Percentiles rank a stretch among this genome's conserved stretches.
These are phyloP conservation scores for Hypoxylon intermedium DNA, from an alignment of 495 filamentous ascomycete species.

Conservation along the genomic window DNA sequence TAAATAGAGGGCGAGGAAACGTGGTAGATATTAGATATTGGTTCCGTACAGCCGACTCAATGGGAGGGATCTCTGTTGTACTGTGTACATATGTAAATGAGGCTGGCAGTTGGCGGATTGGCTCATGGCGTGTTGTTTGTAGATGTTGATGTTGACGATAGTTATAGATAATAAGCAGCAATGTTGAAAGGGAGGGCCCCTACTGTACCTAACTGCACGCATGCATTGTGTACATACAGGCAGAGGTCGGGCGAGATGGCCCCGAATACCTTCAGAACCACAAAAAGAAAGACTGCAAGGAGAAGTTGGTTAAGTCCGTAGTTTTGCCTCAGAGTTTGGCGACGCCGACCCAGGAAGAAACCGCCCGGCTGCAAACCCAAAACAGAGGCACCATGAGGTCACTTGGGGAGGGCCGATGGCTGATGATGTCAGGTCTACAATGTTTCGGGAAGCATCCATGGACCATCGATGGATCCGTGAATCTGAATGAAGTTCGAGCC, in stretches of 20 bases:
- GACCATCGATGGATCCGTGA: conserved; percentile 31
- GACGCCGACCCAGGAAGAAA: too few species aligned
- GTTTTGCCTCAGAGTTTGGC: too few species aligned
- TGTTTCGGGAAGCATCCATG: conserved; percentile 36
- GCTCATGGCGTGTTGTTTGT: conserved; percentile 5
- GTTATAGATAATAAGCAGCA: too few species aligned
- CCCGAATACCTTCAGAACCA: conserved; percentile 6
- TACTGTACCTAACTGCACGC: too few species aligned
- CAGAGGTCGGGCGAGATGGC: not conserved
- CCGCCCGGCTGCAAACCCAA: too few species aligned
- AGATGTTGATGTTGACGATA: not conserved
- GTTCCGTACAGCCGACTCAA: conserved; percentile 31
- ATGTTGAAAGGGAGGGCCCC: too few species aligned
- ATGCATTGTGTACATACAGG: too few species aligned
- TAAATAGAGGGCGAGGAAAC: conserved; percentile 20
- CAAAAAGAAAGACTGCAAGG: not conserved
- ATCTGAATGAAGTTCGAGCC: conserved; percentile 20
- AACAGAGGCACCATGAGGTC: conserved; percentile 36
- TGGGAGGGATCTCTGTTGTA: conserved; percentile 20
- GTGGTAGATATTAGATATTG: conserved; percentile 16
- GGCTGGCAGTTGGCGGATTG: conserved; percentile 20
- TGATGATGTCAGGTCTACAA: conserved; percentile 34
- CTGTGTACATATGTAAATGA: conserved; percentile 22
- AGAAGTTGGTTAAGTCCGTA: too few species aligned
- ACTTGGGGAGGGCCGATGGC: conserved; percentile 27